A percentile compares a stretch with the other conserved stretches of the same genome.
Conservation (phyloP, 495 filamentous ascomycete genomes). For the Penicillium alfredii region DNA sequence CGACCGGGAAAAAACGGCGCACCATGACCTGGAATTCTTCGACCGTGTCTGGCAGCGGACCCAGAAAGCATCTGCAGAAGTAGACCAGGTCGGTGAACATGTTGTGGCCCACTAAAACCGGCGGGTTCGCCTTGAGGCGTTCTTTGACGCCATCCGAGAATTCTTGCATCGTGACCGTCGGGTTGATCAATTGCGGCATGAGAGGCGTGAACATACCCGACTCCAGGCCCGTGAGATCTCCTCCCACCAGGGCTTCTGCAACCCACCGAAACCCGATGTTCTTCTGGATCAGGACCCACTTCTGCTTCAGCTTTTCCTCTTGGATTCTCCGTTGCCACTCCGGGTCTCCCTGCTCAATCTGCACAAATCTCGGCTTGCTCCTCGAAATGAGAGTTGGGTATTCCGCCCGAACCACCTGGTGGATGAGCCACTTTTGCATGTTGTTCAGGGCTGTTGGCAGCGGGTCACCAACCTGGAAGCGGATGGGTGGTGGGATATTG, state of each 20-base stretch:
- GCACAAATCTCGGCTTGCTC: constrained; percentile 42
- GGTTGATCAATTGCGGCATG: constrained; percentile 39
- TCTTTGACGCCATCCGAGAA: constrained; percentile 25
- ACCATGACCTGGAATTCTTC: constrained; percentile 52
- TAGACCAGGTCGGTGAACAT: constrained; percentile 68
- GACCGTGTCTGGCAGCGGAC: constrained; percentile 54
- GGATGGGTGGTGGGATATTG: constrained; percentile 28
- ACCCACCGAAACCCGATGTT: constrained; percentile 63
- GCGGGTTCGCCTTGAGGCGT: constrained; percentile 39
- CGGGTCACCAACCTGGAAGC: not conserved
- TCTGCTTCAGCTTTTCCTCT: constrained; percentile 29
- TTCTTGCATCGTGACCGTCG: constrained; percentile 23
- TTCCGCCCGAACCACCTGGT: constrained; percentile 60
- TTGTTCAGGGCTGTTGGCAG: constrained; percentile 28
- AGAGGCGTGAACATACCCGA: constrained; percentile 32
- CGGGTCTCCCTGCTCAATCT: constrained; percentile 45
- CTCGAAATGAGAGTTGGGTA: constrained; percentile 52
- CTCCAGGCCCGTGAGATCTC: constrained; percentile 48
- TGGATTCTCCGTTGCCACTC: constrained; percentile 39
- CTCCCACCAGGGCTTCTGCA: constrained; percentile 60
- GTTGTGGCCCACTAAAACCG: constrained; percentile 70
- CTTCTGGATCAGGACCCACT: constrained; percentile 38
- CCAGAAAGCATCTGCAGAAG: constrained; percentile 64
- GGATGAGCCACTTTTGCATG: constrained; percentile 59
- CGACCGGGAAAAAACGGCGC: constrained; percentile 55